These are phyloP conservation scores for Termitomyces sp. DNA, from an alignment of 1,284 basidiomycete genomes.

Conservation along the genomic window DNA sequence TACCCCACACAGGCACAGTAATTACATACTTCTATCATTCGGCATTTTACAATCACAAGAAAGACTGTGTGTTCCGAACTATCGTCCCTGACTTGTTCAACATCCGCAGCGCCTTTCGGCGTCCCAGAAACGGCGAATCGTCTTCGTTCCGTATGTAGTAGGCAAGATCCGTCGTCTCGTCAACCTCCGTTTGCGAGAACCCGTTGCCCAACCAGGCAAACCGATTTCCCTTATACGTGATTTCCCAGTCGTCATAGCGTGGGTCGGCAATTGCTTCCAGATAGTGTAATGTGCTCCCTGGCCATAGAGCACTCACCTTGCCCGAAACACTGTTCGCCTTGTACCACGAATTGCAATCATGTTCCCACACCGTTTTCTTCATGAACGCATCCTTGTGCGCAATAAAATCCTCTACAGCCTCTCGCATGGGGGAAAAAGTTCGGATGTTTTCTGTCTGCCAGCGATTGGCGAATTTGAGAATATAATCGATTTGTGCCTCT, in stretches of 20 bases:
- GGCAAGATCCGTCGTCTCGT: constrained; percentile 26
- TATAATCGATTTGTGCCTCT: constrained; percentile 30
- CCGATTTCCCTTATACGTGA: constrained; percentile 26
- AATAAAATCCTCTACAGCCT: constrained; percentile 29
- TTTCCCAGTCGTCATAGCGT: constrained; percentile 31
- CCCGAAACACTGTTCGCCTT: constrained; percentile 24
- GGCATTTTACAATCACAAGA: not conserved
- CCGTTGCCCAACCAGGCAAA: constrained; percentile 29
- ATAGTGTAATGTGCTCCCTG: constrained; percentile 30
- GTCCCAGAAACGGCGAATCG: constrained; percentile 23
- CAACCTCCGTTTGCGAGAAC: constrained; percentile 27
- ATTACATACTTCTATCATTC: not conserved
- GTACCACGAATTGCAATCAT: constrained; percentile 30
- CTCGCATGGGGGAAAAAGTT: constrained; percentile 27
- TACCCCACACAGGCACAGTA: not conserved
- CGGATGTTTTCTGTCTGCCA: constrained; percentile 33
- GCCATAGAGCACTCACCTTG: constrained; percentile 29
- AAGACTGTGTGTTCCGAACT: not conserved
- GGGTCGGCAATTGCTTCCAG: constrained; percentile 27
- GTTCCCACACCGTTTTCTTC: constrained; percentile 28
- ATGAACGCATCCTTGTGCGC: constrained; percentile 28
- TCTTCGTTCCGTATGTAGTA: constrained; percentile 28
- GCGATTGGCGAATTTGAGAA: constrained; percentile 28
- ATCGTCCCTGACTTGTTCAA: constrained; percentile 21
- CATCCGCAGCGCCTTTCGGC: constrained; percentile 20